Evolutionary conservation across 257 asterid species (phyloP).

Genomic region (Dorcoceras hygrometricum): DNA sequence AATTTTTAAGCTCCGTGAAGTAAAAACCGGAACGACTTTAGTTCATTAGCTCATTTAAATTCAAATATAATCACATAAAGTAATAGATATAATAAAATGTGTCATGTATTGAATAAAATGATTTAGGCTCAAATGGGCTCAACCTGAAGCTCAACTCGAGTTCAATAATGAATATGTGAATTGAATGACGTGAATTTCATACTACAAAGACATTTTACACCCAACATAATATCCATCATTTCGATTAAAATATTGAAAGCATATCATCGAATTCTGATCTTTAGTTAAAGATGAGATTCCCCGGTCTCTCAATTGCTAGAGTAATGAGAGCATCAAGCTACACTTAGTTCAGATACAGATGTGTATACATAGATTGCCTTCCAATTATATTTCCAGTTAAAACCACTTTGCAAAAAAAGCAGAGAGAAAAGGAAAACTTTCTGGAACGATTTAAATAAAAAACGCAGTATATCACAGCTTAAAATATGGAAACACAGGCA

Average conservation of each 20-base stretch:
- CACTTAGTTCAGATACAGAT: constrained; percentile 20
- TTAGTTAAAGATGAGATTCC: background rate
- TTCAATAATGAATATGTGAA: too few relatives aligned
- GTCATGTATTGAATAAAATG: too few relatives aligned
- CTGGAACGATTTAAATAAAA: background rate
- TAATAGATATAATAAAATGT: too few relatives aligned
- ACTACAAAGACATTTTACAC: background rate
- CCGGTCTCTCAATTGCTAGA: constrained; percentile 8
- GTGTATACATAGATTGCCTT: constrained; percentile 6
- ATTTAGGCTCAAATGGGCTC: too few relatives aligned
- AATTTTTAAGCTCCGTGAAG: too few relatives aligned
- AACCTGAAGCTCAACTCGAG: too few relatives aligned
- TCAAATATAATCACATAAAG: too few relatives aligned
- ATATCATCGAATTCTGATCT: background rate
- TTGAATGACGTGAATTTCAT: background rate
- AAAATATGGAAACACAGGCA: too few relatives aligned
- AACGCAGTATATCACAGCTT: background rate
- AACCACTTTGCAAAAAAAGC: constrained; percentile 4
- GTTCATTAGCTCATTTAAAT: too few relatives aligned
- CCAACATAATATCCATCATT: background rate
- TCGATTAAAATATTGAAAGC: background rate
- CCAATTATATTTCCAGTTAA: constrained; percentile 10
- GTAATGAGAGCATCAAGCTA: background rate
- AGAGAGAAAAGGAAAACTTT: background rate
- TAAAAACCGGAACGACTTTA: too few relatives aligned